Percentiles rank a stretch among this genome's conserved stretches.
Conservation (phyloP, 306 rosid species). For the Rubus parviflorus region DNA sequence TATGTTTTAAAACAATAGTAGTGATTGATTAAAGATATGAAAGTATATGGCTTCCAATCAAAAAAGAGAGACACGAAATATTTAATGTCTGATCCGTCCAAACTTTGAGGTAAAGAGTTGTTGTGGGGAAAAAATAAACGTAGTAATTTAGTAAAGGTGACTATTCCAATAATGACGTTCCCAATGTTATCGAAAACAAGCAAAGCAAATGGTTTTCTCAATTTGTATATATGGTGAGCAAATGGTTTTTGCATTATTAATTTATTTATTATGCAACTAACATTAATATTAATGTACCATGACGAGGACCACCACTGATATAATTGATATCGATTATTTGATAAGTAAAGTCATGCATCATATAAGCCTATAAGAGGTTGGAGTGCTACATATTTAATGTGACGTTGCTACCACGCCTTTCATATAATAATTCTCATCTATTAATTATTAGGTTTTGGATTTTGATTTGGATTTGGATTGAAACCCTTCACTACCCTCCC, state of each 20-base stretch:
- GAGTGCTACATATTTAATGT: neutral
- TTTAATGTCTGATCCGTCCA: no score
- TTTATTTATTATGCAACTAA: neutral
- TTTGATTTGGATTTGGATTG: neutral
- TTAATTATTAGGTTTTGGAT: neutral
- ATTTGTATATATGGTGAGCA: neutral
- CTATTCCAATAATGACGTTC: neutral
- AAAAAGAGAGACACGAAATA: neutral
- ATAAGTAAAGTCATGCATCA: conserved; percentile 3
- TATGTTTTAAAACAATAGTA: no score
- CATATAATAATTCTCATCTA: neutral
- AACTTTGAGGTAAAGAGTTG: no score
- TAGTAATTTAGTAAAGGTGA: conserved; percentile 2
- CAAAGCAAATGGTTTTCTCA: neutral
- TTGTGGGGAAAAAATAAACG: neutral
- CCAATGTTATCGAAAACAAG: neutral
- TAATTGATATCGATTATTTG: neutral
- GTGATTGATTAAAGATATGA: neutral
- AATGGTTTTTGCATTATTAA: neutral
- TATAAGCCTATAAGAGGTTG: neutral
- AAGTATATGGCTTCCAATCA: neutral
- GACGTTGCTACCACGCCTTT: conserved; percentile 1
- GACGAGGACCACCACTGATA: neutral
- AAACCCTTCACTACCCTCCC: neutral
- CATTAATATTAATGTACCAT: neutral